Evolutionary conservation across 441 rosid genomes (phyloP), one percentile per base, ranked within the genome.

Genomic region (Brassica hybrid): DNA sequence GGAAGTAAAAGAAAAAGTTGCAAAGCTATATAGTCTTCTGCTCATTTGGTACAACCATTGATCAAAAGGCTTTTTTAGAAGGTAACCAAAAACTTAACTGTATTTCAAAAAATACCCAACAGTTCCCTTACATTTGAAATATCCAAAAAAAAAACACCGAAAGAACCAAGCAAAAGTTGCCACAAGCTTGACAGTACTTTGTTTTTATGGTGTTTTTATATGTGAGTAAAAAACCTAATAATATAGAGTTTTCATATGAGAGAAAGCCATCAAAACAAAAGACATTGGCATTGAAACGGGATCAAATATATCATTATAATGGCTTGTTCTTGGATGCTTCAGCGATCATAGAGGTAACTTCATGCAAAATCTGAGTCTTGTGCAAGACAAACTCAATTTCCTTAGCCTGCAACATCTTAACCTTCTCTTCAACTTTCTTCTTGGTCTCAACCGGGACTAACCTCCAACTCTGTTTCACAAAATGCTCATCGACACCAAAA

Each of bases 31-130:
- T 72, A 65, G 61, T 62, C 59, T 5, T 61, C 32, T 62, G 62
- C 34, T 41, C 72, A 76, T 71, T 69, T 56, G 78, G 69, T 74
- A 75, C 72, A 75, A 71, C 77, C 69, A 54, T 43, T 73, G 12
- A 64, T 79, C 82, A 74, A 69, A 30, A 10, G 36, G 25, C 43
- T 21, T 54, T 54, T 34, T 8, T 25, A 81, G 82, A 67, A 82
- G 75, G 67, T 67, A 36, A 34, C 38, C n/a, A 11, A 43, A 27
- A 27, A 38, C 45, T 34, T 34, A 34, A 34, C 7, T 34, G 6
- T 30, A 4, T 30, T 30, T 30, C 34, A 30, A 4, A 30, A 19
- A 21, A 21, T 21, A 21, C 23, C 23, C 23, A 27, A 27, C 32
- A 4, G 32, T 27, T 27, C 23, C 32, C 32, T 27, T 27, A 27